Evolutionary conservation across 2,329 filamentous ascomycete species (phyloP).

Genomic region (Pseudogymnoascus sp.): DNA sequence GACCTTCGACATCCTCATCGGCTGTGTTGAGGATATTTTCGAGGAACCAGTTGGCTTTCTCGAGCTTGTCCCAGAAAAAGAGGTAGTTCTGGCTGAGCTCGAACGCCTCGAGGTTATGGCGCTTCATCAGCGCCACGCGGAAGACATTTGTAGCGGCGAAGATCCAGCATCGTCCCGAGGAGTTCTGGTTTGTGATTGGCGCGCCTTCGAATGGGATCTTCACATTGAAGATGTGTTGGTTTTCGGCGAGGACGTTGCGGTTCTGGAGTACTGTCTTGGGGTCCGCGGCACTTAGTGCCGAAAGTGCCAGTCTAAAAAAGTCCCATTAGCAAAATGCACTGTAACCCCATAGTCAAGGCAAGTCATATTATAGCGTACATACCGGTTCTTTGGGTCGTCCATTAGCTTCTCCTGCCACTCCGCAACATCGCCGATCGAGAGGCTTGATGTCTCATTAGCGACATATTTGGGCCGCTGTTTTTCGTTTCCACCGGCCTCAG

Average conservation of each 20-base stretch:
- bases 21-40: slow-evolving; percentile 75
- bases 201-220: slow-evolving; percentile 74
- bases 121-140: slow-evolving; percentile 79
- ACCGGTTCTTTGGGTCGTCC: slow-evolving; percentile 60
- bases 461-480: slow-evolving; percentile 12
- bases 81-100: slow-evolving; percentile 84
- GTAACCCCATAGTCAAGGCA: neutral
- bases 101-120: slow-evolving; percentile 68
- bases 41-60: slow-evolving; percentile 85
- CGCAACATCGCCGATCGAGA: slow-evolving; percentile 45
- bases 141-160: slow-evolving; percentile 91
- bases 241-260: slow-evolving; percentile 53
- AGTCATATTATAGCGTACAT: slow-evolving; percentile 12
- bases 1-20: slow-evolving; percentile 60
- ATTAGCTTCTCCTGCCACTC: slow-evolving; percentile 57
- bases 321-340: neutral
- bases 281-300: slow-evolving; percentile 62
- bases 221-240: slow-evolving; percentile 77
- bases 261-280: slow-evolving; percentile 60
- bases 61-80: slow-evolving; percentile 91
- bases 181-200: slow-evolving; percentile 78
- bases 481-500: slow-evolving; percentile 33
- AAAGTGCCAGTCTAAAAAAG: slow-evolving; percentile 59
- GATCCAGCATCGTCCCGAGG: slow-evolving; percentile 81
- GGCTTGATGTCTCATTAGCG: slow-evolving; percentile 25